Conservation (phyloP, 2,329 filamentous ascomycete species). For the Septoria linicola region DNA sequence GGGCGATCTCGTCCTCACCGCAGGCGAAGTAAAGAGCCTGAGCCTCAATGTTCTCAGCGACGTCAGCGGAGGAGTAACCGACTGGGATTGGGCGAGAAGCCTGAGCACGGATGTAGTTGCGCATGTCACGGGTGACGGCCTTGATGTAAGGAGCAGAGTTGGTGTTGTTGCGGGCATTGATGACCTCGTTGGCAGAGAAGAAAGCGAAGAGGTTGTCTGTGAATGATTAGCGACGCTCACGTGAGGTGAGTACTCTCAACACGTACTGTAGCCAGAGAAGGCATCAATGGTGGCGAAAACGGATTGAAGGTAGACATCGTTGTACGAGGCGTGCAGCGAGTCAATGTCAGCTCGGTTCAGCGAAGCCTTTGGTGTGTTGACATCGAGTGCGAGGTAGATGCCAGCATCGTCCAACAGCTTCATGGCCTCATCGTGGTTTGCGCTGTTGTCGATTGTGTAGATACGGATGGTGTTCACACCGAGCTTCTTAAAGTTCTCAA, state of each 20-base stretch:
- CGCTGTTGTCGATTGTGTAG: slow-evolving; percentile 88
- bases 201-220: slow-evolving; percentile 76
- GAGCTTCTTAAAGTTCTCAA: slow-evolving; percentile 75
- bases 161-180: slow-evolving; percentile 61
- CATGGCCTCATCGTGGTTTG: slow-evolving; percentile 83
- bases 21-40: slow-evolving; percentile 93
- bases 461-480: slow-evolving; percentile 88
- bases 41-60: slow-evolving; percentile 78
- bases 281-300: slow-evolving; percentile 85
- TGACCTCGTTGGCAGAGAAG: slow-evolving; percentile 78
- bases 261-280: slow-evolving; percentile 67
- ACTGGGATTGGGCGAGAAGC: slow-evolving; percentile 69
- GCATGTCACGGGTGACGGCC: slow-evolving; percentile 75
- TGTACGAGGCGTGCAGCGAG: slow-evolving; percentile 66
- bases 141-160: slow-evolving; percentile 66
- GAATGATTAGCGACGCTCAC: not conserved
- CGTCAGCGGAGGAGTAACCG: slow-evolving; percentile 81
- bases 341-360: slow-evolving; percentile 71
- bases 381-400: slow-evolving; percentile 88
- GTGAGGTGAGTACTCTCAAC: slow-evolving; percentile 33
- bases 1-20: slow-evolving; percentile 69
- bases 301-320: slow-evolving; percentile 77
- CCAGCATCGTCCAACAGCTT: slow-evolving; percentile 71
- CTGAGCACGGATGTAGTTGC: slow-evolving; percentile 74
- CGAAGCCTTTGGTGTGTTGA: slow-evolving; percentile 85